Base-by-base conservation (phyloP, 306 rosid species). In the Senna siamea region DNA sequence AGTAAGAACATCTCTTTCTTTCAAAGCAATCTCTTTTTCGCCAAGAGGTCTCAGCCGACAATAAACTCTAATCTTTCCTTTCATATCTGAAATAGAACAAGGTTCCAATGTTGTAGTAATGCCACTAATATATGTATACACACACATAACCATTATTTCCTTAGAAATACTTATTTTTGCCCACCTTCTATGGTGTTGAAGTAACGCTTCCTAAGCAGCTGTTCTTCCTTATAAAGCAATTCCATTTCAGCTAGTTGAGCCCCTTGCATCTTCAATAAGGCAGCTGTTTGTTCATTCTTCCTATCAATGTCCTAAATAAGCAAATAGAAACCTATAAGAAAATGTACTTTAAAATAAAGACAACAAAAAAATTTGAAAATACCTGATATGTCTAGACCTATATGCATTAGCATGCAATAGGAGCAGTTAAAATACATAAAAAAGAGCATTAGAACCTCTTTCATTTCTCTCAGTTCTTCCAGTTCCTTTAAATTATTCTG, bases 401-500 rank as follows among this genome's bases (percentile, higher is more conserved):
- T 51, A 41, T 19, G 6, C 4, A 13, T 5, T 66, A 50, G 23
- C 51, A 77, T 67, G 37, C 65, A 64, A 72, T 51, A 19, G 43
- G 18, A 78, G 13, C 38, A 70, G 18, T 66, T 19, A 50, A 47
- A 58, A 50, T 32, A 28, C 43, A 47, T 23, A 30, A 66, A 59
- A 61, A 43, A 37, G 34, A 68, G 19, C 20, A 80, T 64, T 70
- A 74, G 61, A 74, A 85, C 98, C 93, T 93, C 98, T 89, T 87
- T 93, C 97, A 91, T 87, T 85, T 93, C 97, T 83, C 97, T 84
- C 79, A 93, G 79, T 64, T 93, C 98, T 61, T 91, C 97, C 71
- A 93, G 75, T 79, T 93, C 98, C 85, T 78, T 85, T 35, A 93
- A 78, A 64, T 82, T 88, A 81, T 74, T 88, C 83, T 84, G 89